Evolutionary conservation across 192 early-diverging fungal genomes (phyloP).

Genomic region (Coemansia sp.): DNA sequence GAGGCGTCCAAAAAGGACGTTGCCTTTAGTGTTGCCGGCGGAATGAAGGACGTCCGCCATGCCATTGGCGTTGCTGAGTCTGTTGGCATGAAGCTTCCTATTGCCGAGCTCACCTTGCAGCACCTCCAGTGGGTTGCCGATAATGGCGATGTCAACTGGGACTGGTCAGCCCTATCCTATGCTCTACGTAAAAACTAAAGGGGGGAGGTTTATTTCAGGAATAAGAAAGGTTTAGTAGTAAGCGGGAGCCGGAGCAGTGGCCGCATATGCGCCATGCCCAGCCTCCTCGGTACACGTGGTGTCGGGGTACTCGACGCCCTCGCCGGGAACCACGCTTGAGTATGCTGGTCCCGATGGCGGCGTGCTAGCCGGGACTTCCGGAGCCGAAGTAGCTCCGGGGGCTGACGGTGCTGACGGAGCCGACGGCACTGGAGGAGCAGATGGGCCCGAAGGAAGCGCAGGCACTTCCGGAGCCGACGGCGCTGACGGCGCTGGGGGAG

Average conservation of each 20-base stretch:
- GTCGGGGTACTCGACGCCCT: slow-evolving; percentile 17
- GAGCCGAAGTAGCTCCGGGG: not conserved
- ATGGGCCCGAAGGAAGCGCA: no score
- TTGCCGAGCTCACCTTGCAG: slow-evolving; percentile 29
- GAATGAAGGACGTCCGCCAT: slow-evolving; percentile 44
- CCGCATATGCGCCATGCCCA: slow-evolving; percentile 3
- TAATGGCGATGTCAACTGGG: slow-evolving; percentile 38
- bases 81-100: slow-evolving; percentile 23
- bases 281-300: slow-evolving; percentile 31
- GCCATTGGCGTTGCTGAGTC: slow-evolving; percentile 39
- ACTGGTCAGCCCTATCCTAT: slow-evolving; percentile 36
- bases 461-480: not conserved
- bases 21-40: slow-evolving; percentile 29
- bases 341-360: slow-evolving; percentile 3
- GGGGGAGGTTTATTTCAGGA: slow-evolving; percentile 6
- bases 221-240: slow-evolving; percentile 6
- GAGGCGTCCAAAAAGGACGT: slow-evolving; percentile 41
- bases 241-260: slow-evolving; percentile 12
- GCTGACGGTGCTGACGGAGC: not conserved
- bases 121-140: slow-evolving; percentile 40
- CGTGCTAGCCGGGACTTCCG: slow-evolving; percentile 1
- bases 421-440: slow-evolving; percentile 5
- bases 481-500: not conserved
- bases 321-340: not conserved
- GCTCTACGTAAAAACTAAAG: slow-evolving; percentile 28